Percentiles rank a stretch among this genome's conserved stretches.
Evolutionary conservation across 2,329 filamentous ascomycete genomes (phyloP).

Genomic region (Claviceps sorghi): DNA sequence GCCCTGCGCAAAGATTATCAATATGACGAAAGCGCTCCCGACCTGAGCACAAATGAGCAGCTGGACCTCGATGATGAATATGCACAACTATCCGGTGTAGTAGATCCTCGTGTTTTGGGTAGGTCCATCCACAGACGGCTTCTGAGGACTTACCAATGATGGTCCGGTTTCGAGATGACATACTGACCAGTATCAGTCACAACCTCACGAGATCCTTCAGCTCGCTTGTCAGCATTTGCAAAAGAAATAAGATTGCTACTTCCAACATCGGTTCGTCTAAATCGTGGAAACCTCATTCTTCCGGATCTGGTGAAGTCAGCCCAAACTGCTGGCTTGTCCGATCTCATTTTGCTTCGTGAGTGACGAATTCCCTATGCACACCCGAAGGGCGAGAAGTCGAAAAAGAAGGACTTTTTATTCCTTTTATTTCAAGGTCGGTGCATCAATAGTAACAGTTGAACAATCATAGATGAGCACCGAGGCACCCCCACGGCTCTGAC

Average conservation of each 20-base stretch:
- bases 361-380: neutral
- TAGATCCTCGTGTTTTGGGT: conserved; percentile 77
- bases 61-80: conserved; percentile 81
- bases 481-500: conserved; percentile 85
- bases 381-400: neutral
- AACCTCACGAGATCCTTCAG: conserved; percentile 76
- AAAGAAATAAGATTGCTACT: conserved; percentile 80
- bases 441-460: neutral
- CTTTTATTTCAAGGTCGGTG: neutral
- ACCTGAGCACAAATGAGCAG: conserved; percentile 51
- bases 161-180: neutral
- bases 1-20: conserved; percentile 73
- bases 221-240: conserved; percentile 72
- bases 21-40: conserved; percentile 72
- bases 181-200: conserved; percentile 45
- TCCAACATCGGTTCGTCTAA: conserved; percentile 75
- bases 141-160: neutral
- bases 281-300: conserved; percentile 79
- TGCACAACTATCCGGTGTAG: conserved; percentile 73
- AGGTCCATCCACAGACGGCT: conserved; percentile 36
- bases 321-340: conserved; percentile 63
- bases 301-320: conserved; percentile 74
- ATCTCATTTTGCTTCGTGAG: conserved; percentile 60
- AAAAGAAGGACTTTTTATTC: too few species aligned
- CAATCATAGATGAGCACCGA: conserved; percentile 53